Conservation (phyloP, 495 filamentous ascomycete species). For the Aspergillus taichungensis region DNA sequence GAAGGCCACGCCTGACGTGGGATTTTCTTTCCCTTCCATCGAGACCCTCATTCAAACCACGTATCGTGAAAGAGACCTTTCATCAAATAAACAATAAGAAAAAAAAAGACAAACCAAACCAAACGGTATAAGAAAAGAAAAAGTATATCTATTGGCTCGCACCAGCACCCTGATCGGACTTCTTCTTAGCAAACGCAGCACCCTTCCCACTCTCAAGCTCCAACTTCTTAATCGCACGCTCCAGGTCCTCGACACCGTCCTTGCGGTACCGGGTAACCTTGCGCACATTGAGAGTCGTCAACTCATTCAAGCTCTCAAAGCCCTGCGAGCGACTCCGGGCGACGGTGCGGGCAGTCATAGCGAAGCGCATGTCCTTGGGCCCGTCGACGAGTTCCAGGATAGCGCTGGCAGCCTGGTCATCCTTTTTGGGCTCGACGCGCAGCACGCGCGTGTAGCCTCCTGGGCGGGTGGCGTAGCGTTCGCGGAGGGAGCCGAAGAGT, state of each 20-base stretch:
- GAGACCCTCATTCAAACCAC: too few species aligned
- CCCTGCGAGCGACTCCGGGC: constrained; percentile 48
- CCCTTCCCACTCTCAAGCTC: constrained; percentile 16
- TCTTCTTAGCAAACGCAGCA: background rate
- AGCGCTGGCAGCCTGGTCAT: constrained; percentile 76
- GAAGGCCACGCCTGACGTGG: too few species aligned
- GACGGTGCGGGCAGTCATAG: constrained; percentile 75
- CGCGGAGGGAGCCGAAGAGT: constrained; percentile 72
- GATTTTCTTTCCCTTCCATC: too few species aligned
- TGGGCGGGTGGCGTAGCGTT: constrained; percentile 70
- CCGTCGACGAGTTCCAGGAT: constrained; percentile 97
- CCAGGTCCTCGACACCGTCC: constrained; percentile 56
- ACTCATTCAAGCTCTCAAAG: constrained; percentile 46
- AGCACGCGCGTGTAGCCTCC: constrained; percentile 94
- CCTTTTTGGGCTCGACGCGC: constrained; percentile 63
- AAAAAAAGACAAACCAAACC: background rate
- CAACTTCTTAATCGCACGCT: constrained; percentile 60
- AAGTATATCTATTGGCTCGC: constrained; percentile 4
- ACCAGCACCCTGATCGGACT: constrained; percentile 3
- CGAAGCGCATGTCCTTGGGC: constrained; percentile 89
- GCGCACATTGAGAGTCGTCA: constrained; percentile 66
- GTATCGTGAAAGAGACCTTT: too few species aligned
- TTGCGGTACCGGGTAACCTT: constrained; percentile 79
- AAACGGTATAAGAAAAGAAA: too few species aligned
- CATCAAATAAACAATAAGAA: background rate